Base-by-base conservation (phyloP, 352 stramenopile species). In the Elongisporangium prolatum region DNA sequence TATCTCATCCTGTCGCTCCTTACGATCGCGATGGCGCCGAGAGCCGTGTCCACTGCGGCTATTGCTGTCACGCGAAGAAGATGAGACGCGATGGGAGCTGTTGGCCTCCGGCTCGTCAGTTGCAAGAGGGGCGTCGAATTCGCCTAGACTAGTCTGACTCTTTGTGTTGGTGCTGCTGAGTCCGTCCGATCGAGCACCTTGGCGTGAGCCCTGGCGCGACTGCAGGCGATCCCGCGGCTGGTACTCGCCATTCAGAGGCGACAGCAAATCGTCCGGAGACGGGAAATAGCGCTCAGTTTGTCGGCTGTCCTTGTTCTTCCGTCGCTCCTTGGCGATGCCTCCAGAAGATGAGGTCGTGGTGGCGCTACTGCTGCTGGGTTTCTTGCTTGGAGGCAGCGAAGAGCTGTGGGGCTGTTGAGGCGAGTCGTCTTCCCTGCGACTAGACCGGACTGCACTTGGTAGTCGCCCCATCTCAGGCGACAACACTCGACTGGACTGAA, bases 201-300 rank as follows among this genome's bases (percentile, higher is more conserved):
- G 81, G 0, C 84, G 65, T 7, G 77, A 91, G 1, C 84, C 80
- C 56, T 93, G 84, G 7, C 84, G 76, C 13, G 84, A 93, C 50
- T 91, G 78, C 21, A 93, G 68, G 3, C 84, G 78, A 62, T 93
- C 84, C 13, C 80, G 69, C 10, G 84, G 75, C 52, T 87, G 78
- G 52, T 92, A 92, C 17, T 88, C 77, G 13, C 64, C 57, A 1
- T 62, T 56, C 0, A 86, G 37, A 24, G 78, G 73, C 2, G 69
- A 44, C 8, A 90, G 56, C 13, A 86, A 49, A 48, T 83, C 73
- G 0, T 68, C 65, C 2, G 85, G 68, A 2, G 52, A 54, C n/a
- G 50, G 52, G 21, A 73, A 68, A 51, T 61, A 74, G 16, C 47
- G 49, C 7, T 68, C 57, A n/a, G 48, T 17, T 25, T 20, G 13